Evolutionary conservation across 805 yeast genomes (phyloP), one percentile per base, ranked within the genome.

Genomic region (Tetrapisispora nanseiensis): DNA sequence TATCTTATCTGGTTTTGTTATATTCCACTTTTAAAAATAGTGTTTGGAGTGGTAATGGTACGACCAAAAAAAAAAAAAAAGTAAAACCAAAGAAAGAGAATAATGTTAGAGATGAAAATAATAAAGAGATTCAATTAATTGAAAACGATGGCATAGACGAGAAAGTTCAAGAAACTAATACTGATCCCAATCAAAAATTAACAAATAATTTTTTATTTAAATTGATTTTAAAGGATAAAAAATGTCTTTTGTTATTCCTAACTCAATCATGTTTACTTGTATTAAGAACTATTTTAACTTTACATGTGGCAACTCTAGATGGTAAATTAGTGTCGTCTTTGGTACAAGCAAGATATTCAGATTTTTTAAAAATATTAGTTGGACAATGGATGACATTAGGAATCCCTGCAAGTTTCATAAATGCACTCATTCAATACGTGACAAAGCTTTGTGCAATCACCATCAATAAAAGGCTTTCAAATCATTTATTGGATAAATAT

Each of bases 271-370:
- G 68, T 0, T 66, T 86, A 21, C 67, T 89, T 35, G 70, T 83
- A 3, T 49, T 73, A 4, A 71, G 95, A 49, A 90, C 95, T 0
- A 59, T 80, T 20, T 63, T 89, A 22, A 81, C 95, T 2, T 70
- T 89, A 37, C 79, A 80, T 54, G 89, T 87, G 13, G 96, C 97
- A 6, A 75, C 81, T 11, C 68, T 89, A 44, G 97, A 89, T 61
- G 97, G 97, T 49, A 69, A 71, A 55, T 67, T 89, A 41, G 95
- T 89, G 4, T 85, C 95, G 0, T 76, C 85, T 1, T 70, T 89
- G 51, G 84, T 89, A 23, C 73, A 81, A 32, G 85, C 82, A 47
- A 71, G 72, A 39, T 82, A 86, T 47, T 68, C 71, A 37, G 70
- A 69, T 35, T 87, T 89, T 54, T 65, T 80, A 43, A 71, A 72